Evolutionary conservation across 2,329 filamentous ascomycete genomes (phyloP).

Genomic region (Moelleriella libera): DNA sequence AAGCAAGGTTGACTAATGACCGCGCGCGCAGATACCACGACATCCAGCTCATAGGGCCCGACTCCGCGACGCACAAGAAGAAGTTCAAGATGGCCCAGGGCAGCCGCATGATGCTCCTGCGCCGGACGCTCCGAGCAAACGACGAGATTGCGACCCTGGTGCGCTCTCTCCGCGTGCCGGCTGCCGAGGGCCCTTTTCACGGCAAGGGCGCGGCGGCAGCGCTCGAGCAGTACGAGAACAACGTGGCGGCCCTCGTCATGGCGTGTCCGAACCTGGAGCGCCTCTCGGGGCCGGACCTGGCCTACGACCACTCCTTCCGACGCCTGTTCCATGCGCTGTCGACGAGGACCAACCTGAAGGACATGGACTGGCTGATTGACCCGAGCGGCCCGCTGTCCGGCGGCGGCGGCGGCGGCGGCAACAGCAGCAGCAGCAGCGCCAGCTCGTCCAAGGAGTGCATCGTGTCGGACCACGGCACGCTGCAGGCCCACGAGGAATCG

Average conservation of each 20-base stretch:
- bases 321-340: constrained; percentile 45
- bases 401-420: neutral
- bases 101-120: constrained; percentile 39
- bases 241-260: constrained; percentile 48
- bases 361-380: constrained; percentile 46
- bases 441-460: constrained; percentile 10
- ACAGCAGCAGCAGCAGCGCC: constrained; percentile 13
- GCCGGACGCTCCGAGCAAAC: constrained; percentile 40
- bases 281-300: constrained; percentile 37
- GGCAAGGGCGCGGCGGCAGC: constrained; percentile 15
- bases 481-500: constrained; percentile 18
- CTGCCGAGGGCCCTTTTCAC: constrained; percentile 14
- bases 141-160: constrained; percentile 39
- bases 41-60: constrained; percentile 43
- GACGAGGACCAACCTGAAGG: constrained; percentile 37
- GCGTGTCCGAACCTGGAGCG: constrained; percentile 50
- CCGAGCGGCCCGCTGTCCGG: constrained; percentile 7
- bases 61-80: constrained; percentile 41
- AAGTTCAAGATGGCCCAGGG: constrained; percentile 38
- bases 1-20: neutral
- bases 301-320: constrained; percentile 41
- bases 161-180: constrained; percentile 37
- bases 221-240: constrained; percentile 37
- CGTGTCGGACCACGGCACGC: constrained; percentile 15
- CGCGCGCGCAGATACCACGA: constrained; percentile 33